These are phyloP conservation scores for Apiospora hydei DNA, from an alignment of 2,329 filamentous ascomycete genomes.

Conservation along the genomic window DNA sequence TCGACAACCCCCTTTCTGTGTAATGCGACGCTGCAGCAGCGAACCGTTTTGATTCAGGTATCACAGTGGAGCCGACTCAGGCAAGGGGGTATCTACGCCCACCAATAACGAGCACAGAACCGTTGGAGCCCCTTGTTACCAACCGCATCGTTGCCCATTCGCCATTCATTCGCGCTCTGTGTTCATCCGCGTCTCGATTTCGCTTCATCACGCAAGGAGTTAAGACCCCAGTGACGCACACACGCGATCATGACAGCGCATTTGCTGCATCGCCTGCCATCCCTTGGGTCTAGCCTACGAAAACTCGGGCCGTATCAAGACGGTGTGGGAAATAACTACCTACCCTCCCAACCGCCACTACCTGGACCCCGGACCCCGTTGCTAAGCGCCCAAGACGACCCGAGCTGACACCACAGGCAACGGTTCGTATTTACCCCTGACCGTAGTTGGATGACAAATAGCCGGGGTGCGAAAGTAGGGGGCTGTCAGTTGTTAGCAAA, in stretches of 20 bases:
- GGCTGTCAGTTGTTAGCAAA: neutral
- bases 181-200: neutral
- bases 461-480: neutral
- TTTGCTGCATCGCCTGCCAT: neutral
- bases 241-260: neutral
- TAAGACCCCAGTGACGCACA: neutral
- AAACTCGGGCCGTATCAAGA: neutral
- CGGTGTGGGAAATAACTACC: neutral
- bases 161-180: neutral
- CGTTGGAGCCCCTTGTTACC: neutral
- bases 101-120: neutral
- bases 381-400: neutral
- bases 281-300: neutral
- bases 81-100: neutral
- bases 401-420: neutral
- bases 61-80: neutral
- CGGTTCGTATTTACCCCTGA: neutral
- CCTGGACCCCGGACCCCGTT: neutral
- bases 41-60: neutral
- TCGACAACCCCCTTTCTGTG: neutral
- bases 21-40: neutral
- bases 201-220: neutral
- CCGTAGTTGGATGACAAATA: neutral
- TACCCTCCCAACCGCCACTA: neutral
- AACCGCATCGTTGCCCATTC: neutral